A percentile compares a stretch with the other conserved stretches of the same genome.
Evolutionary conservation across 169 alveolate genomes (phyloP).

Genomic region (Eimeria praecox): DNA sequence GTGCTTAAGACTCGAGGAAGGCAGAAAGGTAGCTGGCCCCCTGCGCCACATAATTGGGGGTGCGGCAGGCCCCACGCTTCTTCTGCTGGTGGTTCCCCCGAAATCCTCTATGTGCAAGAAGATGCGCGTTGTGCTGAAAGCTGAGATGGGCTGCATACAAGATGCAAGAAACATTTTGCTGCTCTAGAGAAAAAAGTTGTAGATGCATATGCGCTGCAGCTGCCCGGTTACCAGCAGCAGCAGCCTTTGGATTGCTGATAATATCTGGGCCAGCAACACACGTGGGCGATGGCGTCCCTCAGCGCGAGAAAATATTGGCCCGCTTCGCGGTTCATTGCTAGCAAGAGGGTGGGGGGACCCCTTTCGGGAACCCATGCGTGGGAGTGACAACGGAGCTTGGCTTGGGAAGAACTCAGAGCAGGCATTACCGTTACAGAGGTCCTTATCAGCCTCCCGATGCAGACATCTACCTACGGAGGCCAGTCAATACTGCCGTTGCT

Average conservation of each 20-base stretch:
- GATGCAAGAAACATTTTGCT: conserved; percentile 18
- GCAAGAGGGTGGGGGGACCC: background rate
- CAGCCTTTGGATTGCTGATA: background rate
- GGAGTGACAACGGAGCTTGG: background rate
- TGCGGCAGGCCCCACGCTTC: background rate
- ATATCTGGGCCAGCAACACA: conserved; percentile 38
- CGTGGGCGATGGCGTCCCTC: background rate
- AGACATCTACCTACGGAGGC: no score
- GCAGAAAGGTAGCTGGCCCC: background rate
- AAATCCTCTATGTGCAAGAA: background rate
- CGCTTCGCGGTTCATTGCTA: background rate
- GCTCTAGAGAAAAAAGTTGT: conserved; percentile 41
- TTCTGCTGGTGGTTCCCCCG: background rate
- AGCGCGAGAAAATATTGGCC: background rate
- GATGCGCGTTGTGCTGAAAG: conserved; percentile 55
- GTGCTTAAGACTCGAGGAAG: no score
- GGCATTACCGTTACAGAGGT: background rate
- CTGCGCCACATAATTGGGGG: background rate
- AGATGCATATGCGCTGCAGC: background rate
- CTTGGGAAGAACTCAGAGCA: conserved; percentile 20
- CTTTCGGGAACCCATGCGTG: background rate
- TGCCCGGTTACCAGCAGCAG: background rate
- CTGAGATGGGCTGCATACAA: conserved; percentile 56
- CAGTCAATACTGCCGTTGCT: background rate
- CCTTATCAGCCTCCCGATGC: background rate